Evolutionary conservation across 2,329 filamentous ascomycete species (phyloP), one percentile per base, ranked within the genome.

Genomic region (Botrytis fragariae): DNA sequence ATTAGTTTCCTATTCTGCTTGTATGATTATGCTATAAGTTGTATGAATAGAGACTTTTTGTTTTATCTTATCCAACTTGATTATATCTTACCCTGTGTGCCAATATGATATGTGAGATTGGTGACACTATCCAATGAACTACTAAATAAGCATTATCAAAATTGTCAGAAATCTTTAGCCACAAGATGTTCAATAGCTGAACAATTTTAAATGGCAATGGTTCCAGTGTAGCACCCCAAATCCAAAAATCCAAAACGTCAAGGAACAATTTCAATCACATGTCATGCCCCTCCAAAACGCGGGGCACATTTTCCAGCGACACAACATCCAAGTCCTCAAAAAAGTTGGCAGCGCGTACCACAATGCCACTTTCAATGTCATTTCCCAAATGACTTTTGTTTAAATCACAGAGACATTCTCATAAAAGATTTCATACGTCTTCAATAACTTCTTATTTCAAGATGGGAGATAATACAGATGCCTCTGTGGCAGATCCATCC

Each of bases 331-430:
- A 22, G 48, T 54, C 25, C 48, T 25, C 35, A 7, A 60, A 69
- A 59, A 69, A 69, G 67, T 69, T 69, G 67, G 67, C 51, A 69
- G 54, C 45, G 35, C 7, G 35, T 67, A 39, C 35, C 29, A 42
- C 25, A 16, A 42, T 68, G 64, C 35, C 48, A 67, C 29, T 29
- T 57, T 32, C 20, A 35, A 54, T 32, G 10, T 54, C 25, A n/a
- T 29, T 39, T n/a, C 8, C 20, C 20, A 37, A 29, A 51, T 67
- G 32, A 67, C 32, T 54, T 54, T 37, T 22, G 8, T 14, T n/a
- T n/a, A 29, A 67, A 39, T 22, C 45, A 39, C 22, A 37, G 10
- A 67, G 35, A 29, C 2, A 54, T 18, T 22, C 9, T 29, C 39
- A 3, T 54, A 39, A 39, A 39, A 9, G 5, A 5, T 20, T 54